Conservation (phyloP, 768 basidiomycete genomes). For the Lactarius akahatsu region DNA sequence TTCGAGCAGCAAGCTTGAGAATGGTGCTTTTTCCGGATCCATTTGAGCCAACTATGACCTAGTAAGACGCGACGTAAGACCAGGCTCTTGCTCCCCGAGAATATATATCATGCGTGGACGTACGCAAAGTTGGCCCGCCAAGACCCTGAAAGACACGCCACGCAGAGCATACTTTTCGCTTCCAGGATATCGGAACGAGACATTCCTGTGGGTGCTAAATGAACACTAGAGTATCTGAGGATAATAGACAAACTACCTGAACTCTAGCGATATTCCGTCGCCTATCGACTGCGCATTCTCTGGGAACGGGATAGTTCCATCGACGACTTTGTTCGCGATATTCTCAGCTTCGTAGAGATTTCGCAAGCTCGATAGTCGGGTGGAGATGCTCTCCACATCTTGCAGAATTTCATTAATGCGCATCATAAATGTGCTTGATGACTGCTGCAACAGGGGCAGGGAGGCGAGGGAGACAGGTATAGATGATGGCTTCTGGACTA, state of each 20-base stretch:
- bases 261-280: conserved; percentile 53
- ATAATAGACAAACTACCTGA: conserved; percentile 43
- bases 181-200: conserved; percentile 69
- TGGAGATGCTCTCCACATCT: conserved; percentile 55
- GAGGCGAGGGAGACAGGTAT: conserved; percentile 27
- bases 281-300: conserved; percentile 20
- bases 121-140: conserved; percentile 72
- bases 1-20: conserved; percentile 66
- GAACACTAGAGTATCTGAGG: conserved; percentile 31
- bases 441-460: conserved; percentile 55
- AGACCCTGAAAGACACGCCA: conserved; percentile 70
- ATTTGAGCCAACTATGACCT: conserved; percentile 79
- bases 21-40: conserved; percentile 81
- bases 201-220: conserved; percentile 47
- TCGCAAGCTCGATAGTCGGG: conserved; percentile 52
- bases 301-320: conserved; percentile 48
- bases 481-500: conserved; percentile 27
- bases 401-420: conserved; percentile 51
- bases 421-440: conserved; percentile 49
- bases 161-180: conserved; percentile 51
- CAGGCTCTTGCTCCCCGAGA: neutral
- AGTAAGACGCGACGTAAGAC: neutral
- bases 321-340: conserved; percentile 59
- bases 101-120: conserved; percentile 30
- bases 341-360: conserved; percentile 62